Conservation (phyloP, 2,329 filamentous ascomycete genomes). For the Fusarium guadeloupense region DNA sequence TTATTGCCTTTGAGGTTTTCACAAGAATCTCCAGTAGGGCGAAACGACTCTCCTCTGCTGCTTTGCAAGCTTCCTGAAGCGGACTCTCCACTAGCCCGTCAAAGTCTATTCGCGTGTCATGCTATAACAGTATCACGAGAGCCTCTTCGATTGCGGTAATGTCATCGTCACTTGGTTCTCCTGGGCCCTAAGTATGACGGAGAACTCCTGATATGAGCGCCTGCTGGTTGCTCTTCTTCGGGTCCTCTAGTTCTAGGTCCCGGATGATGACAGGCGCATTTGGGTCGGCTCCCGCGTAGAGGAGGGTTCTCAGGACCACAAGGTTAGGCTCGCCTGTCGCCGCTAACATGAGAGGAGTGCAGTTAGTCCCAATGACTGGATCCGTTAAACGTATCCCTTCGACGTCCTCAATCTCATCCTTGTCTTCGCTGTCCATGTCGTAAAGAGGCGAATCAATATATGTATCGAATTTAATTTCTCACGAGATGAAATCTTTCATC, state of each 20-base stretch:
- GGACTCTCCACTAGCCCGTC: neutral
- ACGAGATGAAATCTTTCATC: neutral
- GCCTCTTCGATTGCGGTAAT: neutral
- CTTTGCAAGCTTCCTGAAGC: conserved; percentile 6
- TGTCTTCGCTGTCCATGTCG: neutral
- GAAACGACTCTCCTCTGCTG: neutral
- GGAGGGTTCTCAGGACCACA: neutral
- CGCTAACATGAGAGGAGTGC: conserved; percentile 14
- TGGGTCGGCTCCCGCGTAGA: conserved; percentile 8
- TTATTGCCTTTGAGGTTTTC: neutral
- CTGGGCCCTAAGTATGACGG: neutral
- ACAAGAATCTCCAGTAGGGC: conserved; percentile 9
- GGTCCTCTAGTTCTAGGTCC: neutral
- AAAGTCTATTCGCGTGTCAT: conserved; percentile 5
- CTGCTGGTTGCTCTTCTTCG: neutral
- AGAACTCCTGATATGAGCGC: conserved; percentile 16
- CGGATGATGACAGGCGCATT: neutral
- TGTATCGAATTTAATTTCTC: conserved; percentile 2
- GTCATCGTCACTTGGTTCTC: neutral
- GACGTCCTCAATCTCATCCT: neutral
- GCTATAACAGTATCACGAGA: conserved; percentile 3
- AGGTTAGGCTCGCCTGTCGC: neutral
- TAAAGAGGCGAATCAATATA: neutral
- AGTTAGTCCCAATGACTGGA: conserved; percentile 1
- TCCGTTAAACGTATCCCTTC: neutral